A percentile compares a stretch with the other conserved stretches of the same genome.
Conservation (phyloP, 2,329 filamentous ascomycete species). For the Chaetomium globosum region DNA sequence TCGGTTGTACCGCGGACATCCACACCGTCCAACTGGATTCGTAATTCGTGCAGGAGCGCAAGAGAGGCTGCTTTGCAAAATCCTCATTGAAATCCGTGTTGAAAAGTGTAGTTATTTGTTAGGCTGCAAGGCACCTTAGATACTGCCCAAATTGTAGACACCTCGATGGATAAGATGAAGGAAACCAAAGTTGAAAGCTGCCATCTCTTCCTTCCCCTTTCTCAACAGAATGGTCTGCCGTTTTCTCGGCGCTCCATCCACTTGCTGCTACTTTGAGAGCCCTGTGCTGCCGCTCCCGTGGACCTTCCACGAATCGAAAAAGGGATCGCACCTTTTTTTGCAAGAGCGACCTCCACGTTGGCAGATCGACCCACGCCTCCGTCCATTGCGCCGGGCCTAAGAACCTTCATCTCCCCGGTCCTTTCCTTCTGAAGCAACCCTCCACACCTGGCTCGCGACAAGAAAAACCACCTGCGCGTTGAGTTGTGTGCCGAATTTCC, state of each 20-base stretch:
- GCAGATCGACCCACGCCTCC: conserved; percentile 38
- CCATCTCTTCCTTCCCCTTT: neutral
- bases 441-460: conserved; percentile 34
- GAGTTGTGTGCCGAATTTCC: conserved; percentile 29
- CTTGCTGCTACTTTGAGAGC: conserved; percentile 11
- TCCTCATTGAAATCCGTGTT: no score
- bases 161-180: neutral
- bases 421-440: conserved; percentile 37
- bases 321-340: conserved; percentile 28
- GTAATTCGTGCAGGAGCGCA: no score
- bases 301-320: conserved; percentile 30
- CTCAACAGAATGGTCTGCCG: neutral
- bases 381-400: conserved; percentile 37
- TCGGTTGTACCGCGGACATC: neutral
- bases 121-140: neutral
- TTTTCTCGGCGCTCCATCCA: conserved; percentile 3
- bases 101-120: no score
- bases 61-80: no score
- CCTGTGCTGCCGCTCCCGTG: conserved; percentile 25
- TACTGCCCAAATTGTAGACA: no score
- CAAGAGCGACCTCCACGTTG: conserved; percentile 31
- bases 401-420: conserved; percentile 38
- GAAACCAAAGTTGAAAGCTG: neutral
- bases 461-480: conserved; percentile 33
- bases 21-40: neutral